A percentile compares a stretch with the other conserved stretches of the same genome.
Conservation (phyloP, 257 asterid genomes). For the Scutellaria baicalensis region DNA sequence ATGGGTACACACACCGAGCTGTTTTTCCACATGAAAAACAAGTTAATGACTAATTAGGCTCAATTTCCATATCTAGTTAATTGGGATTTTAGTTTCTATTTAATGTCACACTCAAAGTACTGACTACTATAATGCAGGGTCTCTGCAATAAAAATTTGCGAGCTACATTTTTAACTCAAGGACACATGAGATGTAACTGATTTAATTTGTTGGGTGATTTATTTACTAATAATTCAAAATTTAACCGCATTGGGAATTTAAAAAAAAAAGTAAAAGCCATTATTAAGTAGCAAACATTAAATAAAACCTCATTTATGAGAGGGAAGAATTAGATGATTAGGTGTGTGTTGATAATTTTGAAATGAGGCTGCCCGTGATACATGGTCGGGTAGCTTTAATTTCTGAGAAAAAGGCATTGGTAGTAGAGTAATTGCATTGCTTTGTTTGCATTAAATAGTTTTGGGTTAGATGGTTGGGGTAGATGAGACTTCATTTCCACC, state of each 20-base stretch:
- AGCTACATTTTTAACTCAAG: too few species aligned
- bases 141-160: too few species aligned
- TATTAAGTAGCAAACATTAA: too few species aligned
- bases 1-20: not conserved
- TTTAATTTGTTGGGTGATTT: too few species aligned
- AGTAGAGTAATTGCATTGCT: constrained; percentile 23
- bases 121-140: not conserved
- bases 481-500: not conserved
- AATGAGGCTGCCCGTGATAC: not conserved
- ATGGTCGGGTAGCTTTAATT: constrained; percentile 6
- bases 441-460: constrained; percentile 29
- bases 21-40: not conserved
- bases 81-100: not conserved
- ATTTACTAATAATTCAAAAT: too few species aligned
- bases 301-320: too few species aligned
- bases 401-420: not conserved
- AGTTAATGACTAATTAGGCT: not conserved
- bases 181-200: too few species aligned
- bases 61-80: not conserved
- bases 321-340: too few species aligned
- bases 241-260: too few species aligned
- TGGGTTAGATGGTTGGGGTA: constrained; percentile 29
- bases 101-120: not conserved
- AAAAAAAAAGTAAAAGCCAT: too few species aligned
- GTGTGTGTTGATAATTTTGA: too few species aligned